Evolutionary conservation across 2,329 filamentous ascomycete genomes (phyloP), one percentile per base, ranked within the genome.

Genomic region (Penicillium sp.): DNA sequence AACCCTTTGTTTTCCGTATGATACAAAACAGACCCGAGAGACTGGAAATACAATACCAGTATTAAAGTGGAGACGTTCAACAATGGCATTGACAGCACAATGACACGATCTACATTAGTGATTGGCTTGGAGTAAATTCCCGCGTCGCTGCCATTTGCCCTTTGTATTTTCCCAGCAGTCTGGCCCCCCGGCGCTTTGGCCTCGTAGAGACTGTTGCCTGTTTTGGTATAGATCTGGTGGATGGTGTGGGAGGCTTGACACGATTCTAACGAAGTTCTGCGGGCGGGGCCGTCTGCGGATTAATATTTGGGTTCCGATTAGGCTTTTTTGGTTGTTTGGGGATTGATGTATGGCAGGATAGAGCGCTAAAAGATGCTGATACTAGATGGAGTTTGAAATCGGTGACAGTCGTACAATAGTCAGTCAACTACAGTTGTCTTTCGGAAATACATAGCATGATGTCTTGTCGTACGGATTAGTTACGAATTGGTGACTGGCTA

Each of bases 191-290:
- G 55, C 51, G 58, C 42, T 51, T 60, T 44, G 59, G 53, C 45
- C 54, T 38, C 22, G 38, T 38, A 6, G 15, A 53, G 54, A 61
- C 55, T 53, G 38, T 30, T 61, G 56, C 54, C 55, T 54, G 2
- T 22, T 54, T 30, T n/a, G 40, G 54, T 26, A 38, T 59, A 40
- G 40, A 42, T 56, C 50, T 24, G 26, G 37, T 28, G 30, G 30
- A 35, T 44, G 37, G 40, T 42, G 17, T 30, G 7, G 35, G 24
- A 5, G 4, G 24, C 19, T 30, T 30, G 47, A 17, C 33, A 24
- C 26, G 56, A 17, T 26, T n/a, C 22, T 24, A 8, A 24, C 24
- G 35, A 28, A 24, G 30, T 51, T 40, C 47, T 40, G n/a, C 9
- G 17, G 33, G 51, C 17, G 33, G 51, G 35, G 35, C 30, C n/a